Evolutionary conservation across 768 basidiomycete species (phyloP), one percentile per base, ranked within the genome.

Genomic region (Collybia sp.): DNA sequence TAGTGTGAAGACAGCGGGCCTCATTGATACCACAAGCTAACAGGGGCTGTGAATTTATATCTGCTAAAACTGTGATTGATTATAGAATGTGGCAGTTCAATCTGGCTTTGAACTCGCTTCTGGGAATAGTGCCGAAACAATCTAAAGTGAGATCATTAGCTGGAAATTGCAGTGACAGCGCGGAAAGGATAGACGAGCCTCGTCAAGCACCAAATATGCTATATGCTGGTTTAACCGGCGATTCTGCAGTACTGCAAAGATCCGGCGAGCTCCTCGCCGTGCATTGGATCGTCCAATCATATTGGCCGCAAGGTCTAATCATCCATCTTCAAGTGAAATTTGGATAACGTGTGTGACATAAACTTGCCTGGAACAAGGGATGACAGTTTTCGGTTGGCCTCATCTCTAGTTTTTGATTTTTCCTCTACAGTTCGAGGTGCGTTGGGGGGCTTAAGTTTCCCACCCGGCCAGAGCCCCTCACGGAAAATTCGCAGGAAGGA

Each of bases 271-370:
- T 12, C 94, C 96, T 36, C 93, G 77, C 11, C 93, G 81, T 13
- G 95, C 93, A 59, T 99, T 98, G 2, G 89, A 85, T 25, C 93
- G 79, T n/a, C 96, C 96, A 53, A 97, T 97, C 87, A 97, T 93
- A 56, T 96, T 97, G 6, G 95, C 92, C 30, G 91, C 93, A 43
- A 97, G 67, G 58, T 98, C 95, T 96, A 53, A 8, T 34, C 16
- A 46, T 17, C 42, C 39, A 40, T 25, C 43, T 20, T 37, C 42
- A 50, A 30, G 37, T 30, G 12, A 16, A 34, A 33, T 10, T 25
- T 16, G 20, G 35, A 41, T 12, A 31, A 11, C 8, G 30, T 13
- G 33, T 19, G 40, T 34, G 12, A 1, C 36, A 20, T 25, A 20
- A 41, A 49, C 65, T 6, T 55, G 93, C 94, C 94, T 59, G 96